A percentile compares a stretch with the other conserved stretches of the same genome.
Evolutionary conservation across 768 basidiomycete species (phyloP).

Genomic region (Termitomyces sp.): DNA sequence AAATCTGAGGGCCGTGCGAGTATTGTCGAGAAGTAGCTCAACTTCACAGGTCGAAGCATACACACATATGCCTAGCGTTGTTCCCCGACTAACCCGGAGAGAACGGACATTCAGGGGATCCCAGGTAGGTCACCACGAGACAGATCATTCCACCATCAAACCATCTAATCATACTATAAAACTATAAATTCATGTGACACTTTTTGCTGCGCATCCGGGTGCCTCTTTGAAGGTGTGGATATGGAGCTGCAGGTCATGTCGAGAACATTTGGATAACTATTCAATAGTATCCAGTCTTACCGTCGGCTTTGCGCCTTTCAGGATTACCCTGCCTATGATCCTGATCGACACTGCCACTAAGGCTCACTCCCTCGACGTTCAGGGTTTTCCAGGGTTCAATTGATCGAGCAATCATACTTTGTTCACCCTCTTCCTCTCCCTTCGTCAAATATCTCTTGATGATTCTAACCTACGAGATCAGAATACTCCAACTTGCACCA

Average conservation of each 20-base stretch:
- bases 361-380: constrained; percentile 6
- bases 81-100: constrained; percentile 4
- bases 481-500: not conserved
- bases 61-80: not conserved
- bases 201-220: not conserved
- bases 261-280: too few relatives aligned
- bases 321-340: constrained; percentile 11
- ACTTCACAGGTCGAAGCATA: not conserved
- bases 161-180: not conserved
- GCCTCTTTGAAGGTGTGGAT: not conserved
- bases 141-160: constrained; percentile 2
- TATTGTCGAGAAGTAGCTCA: too few relatives aligned
- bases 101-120: not conserved
- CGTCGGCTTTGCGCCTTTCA: constrained; percentile 10
- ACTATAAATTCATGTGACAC: not conserved
- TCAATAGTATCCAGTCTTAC: not conserved
- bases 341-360: constrained; percentile 16
- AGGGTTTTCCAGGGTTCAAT: constrained; percentile 12
- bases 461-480: not conserved
- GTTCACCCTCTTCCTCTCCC: not conserved
- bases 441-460: not conserved
- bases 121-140: not conserved
- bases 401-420: constrained; percentile 5
- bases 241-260: too few relatives aligned
- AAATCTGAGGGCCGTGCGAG: not conserved